Evolutionary conservation across 345 rosid species (phyloP).

Genomic region (Eucalyptus regnans): DNA sequence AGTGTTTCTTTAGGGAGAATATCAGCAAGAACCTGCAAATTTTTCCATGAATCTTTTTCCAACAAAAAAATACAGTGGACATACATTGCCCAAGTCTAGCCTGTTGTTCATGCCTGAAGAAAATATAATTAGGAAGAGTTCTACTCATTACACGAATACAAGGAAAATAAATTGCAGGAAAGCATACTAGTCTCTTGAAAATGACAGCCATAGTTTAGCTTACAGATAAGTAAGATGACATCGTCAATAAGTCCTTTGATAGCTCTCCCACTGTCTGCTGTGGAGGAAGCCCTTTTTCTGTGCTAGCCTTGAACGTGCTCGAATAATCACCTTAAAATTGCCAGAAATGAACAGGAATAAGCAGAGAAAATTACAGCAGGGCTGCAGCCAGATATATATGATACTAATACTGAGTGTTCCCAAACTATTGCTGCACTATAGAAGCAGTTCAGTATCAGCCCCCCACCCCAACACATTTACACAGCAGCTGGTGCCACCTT

Average conservation of each 20-base stretch:
- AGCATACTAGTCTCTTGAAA: neutral
- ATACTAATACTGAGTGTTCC: neutral
- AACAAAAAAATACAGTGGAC: neutral
- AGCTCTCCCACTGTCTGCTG: slow-evolving; percentile 21
- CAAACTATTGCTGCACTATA: neutral
- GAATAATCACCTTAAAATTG: slow-evolving; percentile 34
- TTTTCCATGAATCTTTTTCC: slow-evolving; percentile 1
- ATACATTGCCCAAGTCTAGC: neutral
- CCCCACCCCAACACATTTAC: neutral
- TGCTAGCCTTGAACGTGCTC: slow-evolving; percentile 21
- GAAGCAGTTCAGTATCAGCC: neutral
- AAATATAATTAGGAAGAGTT: neutral
- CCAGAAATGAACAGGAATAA: neutral
- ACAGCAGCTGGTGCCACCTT: neutral
- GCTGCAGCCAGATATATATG: neutral
- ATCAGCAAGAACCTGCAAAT: slow-evolving; percentile 44
- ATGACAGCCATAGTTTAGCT: neutral
- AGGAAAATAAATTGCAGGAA: neutral
- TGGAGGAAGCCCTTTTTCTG: slow-evolving; percentile 37
- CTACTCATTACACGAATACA: neutral
- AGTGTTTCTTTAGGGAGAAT: slow-evolving; percentile 60
- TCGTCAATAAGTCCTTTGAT: slow-evolving; percentile 26
- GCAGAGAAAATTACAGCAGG: neutral
- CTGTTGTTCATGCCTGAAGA: neutral
- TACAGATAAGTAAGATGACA: slow-evolving; percentile 42